Base-by-base conservation (phyloP, 352 stramenopile species). In the Pythium apleroticum region DNA sequence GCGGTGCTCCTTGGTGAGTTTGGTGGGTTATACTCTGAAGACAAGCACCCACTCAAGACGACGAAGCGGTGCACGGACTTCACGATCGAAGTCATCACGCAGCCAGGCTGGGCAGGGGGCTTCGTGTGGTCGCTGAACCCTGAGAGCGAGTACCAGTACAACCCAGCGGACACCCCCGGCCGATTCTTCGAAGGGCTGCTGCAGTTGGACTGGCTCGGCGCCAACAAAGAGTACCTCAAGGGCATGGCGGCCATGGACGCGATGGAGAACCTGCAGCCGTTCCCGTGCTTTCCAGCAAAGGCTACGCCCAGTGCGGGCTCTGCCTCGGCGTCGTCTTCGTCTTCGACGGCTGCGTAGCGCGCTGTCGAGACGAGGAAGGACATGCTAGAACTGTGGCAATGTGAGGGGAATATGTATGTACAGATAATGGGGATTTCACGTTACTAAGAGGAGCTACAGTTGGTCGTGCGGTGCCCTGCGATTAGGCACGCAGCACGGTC, bases 71-170 rank as follows among this genome's bases (percentile, higher is more conserved):
- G 69, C 27, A 82, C 81, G 0, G 80, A 88, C 57, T 80, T 69
- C 49, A 88, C 70, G 0, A 86, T 90, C 57, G 63, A 88, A 30
- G 65, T 89, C n/a, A 77, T 92, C 56, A 60, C 75, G 27, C 69
- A 71, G 24, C 64, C 68, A 0, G 71, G 74, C 17, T 88, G 80
- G 59, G 60, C 78, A 0, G 84, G 81, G 7, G 84, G 80, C 39
- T 92, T 89, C 52, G 73, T 86, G n/a, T 90, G 84, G 78, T 88
- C 79, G 22, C 65, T 92, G 54, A 90, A 90, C 48, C 80, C 84
- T 0, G 80, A 92, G 63, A 83, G 70, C 50, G 74, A 74, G 60
- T 90, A 89, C 64, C 71, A 85, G 57, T 90, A 82, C 67, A 86
- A 86, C 65, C 73, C 73, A 2, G 71, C 63, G 1, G 72, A 83